Evolutionary conservation across 1,284 basidiomycete species (phyloP).

Genomic region (Ustilago tritici): DNA sequence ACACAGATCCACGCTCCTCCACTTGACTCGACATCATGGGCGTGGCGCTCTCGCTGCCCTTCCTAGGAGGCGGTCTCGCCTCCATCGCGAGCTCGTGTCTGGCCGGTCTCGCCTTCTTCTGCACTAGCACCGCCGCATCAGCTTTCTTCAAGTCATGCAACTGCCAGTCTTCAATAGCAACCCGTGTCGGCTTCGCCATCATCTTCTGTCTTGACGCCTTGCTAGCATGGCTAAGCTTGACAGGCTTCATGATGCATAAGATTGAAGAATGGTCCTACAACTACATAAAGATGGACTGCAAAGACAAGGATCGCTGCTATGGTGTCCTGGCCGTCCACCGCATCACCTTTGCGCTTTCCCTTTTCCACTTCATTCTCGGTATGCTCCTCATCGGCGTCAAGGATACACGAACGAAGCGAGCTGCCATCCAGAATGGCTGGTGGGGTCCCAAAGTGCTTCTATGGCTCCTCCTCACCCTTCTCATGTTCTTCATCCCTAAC

Average conservation of each 20-base stretch:
- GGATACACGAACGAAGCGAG: slow-evolving; percentile 89
- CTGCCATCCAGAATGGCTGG: slow-evolving; percentile 98
- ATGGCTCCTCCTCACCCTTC: slow-evolving; percentile 81
- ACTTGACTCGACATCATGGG: slow-evolving; percentile 75
- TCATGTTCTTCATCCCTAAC: slow-evolving; percentile 93
- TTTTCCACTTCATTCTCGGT: slow-evolving; percentile 89
- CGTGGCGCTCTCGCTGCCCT: slow-evolving; percentile 84
- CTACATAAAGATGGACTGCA: slow-evolving; percentile 98
- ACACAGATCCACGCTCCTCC: not conserved
- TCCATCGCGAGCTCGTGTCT: slow-evolving; percentile 72
- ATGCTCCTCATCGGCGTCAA: slow-evolving; percentile 84
- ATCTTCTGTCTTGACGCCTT: slow-evolving; percentile 97
- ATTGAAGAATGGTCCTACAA: slow-evolving; percentile 94
- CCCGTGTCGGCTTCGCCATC: slow-evolving; percentile 94
- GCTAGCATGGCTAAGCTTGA: slow-evolving; percentile 95
- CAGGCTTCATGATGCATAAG: slow-evolving; percentile 84
- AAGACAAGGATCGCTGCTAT: slow-evolving; percentile 86
- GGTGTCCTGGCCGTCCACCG: slow-evolving; percentile 98
- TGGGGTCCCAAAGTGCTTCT: slow-evolving; percentile 96
- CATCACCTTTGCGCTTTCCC: slow-evolving; percentile 91
- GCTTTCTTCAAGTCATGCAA: slow-evolving; percentile 99
- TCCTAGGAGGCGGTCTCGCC: slow-evolving; percentile 81
- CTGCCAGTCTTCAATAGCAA: slow-evolving; percentile 98
- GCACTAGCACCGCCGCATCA: slow-evolving; percentile 86
- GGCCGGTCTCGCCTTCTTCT: slow-evolving; percentile 70